Evolutionary conservation across 2,329 filamentous ascomycete genomes (phyloP).

Genomic region (Macrophomina phaseolina): DNA sequence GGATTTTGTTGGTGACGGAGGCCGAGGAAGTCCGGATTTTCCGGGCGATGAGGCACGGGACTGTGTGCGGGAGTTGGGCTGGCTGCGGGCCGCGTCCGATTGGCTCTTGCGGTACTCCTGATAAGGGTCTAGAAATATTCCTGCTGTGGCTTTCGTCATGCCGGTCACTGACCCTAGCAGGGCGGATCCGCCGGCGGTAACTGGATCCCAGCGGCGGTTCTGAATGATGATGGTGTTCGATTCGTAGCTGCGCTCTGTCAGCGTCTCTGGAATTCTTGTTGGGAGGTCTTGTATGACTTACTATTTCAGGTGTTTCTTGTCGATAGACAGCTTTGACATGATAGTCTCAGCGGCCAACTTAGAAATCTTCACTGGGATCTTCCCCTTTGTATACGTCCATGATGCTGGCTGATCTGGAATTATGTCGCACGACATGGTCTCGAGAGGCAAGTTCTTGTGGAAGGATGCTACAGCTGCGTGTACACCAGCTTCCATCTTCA

Average conservation of each 20-base stretch:
- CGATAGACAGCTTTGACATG: not conserved
- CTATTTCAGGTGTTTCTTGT: constrained; percentile 1
- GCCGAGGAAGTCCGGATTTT: not conserved
- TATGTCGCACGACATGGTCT: constrained; percentile 65
- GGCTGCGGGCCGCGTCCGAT: not conserved
- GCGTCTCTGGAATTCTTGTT: no score
- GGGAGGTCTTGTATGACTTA: not conserved
- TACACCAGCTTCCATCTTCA: constrained; percentile 51
- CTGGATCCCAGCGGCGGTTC: constrained; percentile 61
- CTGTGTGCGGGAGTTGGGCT: not conserved
- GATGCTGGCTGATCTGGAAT: constrained; percentile 72
- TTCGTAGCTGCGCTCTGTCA: not conserved
- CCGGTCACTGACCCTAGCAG: constrained; percentile 61
- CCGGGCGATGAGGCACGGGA: not conserved
- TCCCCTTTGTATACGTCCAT: constrained; percentile 58
- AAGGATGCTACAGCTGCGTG: constrained; percentile 52
- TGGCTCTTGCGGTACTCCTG: constrained; percentile 13
- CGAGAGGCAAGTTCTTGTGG: constrained; percentile 52
- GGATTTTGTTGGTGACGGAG: not conserved
- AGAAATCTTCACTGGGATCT: not conserved
- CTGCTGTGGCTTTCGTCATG: constrained; percentile 63
- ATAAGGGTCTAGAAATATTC: constrained; percentile 50
- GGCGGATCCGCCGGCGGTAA: constrained; percentile 67
- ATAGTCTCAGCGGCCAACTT: not conserved
- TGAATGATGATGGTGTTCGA: constrained; percentile 32